Evolutionary conservation across 192 early-diverging fungal species (phyloP), one percentile per base, ranked within the genome.

Genomic region (Martensiomyces pterosporus): DNA sequence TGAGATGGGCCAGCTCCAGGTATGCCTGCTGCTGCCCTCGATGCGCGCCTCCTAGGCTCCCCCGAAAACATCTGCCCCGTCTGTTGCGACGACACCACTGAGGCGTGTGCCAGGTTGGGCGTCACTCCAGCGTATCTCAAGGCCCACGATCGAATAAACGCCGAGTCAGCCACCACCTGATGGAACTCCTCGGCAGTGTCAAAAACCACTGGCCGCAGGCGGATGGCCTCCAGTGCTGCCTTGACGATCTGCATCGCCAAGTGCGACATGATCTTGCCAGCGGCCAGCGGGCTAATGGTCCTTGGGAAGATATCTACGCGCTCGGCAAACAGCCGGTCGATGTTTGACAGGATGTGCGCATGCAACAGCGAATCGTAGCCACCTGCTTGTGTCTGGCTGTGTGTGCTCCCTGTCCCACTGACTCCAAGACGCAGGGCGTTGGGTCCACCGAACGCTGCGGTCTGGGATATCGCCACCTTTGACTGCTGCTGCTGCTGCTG

Each of bases 271-370:
- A 73, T 73, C 22, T 62, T 45, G 15, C 70, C 70, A 2, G 70
- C 49, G 13, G 54, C 35, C 34, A 73, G 44, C 9, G 57, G 50
- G 3, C 22, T 35, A 5, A 67, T 27, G n/a, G 41, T 44, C 16
- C 40, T 49, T 2, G 70, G 70, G 15, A 71, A 71, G 15, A 71
- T 49, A 15, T 77, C 75, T 3, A 77, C 56, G 13, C 64, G 75
- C 34, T 77, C 67, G n/a, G 67, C 67, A 59, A 77, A 77, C 27
- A 77, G 35, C 0, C 62, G 46, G 42, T 77, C 75, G n/a, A 77
- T 71, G 40, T 70, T 70, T 2, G 67, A 71, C 36, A 71, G 24
- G 13, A 77, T 63, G 14, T 77, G 67, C 3, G 62, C 59, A 17
- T 66, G 67, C 26, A 64, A 15, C 4, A 48, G 16, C 3, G 53